These are phyloP conservation scores for Guadua angustifolia DNA, from an alignment of 176 grass and related monocot species.

Conservation along the genomic window DNA sequence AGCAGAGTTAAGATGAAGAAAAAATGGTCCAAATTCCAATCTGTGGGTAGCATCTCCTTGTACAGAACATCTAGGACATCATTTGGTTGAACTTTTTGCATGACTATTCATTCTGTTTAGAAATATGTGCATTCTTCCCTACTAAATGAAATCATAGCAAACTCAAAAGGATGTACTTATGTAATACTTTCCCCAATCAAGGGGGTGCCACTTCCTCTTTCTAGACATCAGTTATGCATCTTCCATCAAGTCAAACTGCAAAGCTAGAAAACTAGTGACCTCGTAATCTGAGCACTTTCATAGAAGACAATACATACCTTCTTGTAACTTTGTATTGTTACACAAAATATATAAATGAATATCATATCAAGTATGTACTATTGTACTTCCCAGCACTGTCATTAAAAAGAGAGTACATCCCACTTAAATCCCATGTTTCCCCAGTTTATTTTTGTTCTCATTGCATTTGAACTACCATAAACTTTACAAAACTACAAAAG, in stretches of 20 bases:
- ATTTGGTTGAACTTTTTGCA: neutral
- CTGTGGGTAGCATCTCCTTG: constrained; percentile 1
- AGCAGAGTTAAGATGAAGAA: neutral
- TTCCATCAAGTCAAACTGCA: neutral
- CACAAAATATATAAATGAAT: neutral
- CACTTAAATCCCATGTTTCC: neutral
- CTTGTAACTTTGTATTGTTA: neutral
- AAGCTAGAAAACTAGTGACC: neutral
- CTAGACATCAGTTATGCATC: neutral
- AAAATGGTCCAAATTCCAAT: constrained; percentile 14
- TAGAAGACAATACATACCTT: neutral
- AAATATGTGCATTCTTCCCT: neutral
- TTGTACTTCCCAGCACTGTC: neutral
- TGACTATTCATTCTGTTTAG: constrained; percentile 8
- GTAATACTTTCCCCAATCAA: neutral
- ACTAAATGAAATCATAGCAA: neutral
- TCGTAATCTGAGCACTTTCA: neutral
- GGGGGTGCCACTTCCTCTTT: neutral
- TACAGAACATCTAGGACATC: constrained; percentile 4
- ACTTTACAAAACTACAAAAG: neutral
- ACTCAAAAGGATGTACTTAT: neutral
- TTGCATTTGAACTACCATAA: neutral
- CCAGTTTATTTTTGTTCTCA: constrained; percentile 12
- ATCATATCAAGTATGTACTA: neutral
- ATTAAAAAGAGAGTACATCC: constrained; percentile 19